phyloP scores from a whole-genome alignment of 495 filamentous ascomycete genomes.

The Penicillium arizonense region DNA sequence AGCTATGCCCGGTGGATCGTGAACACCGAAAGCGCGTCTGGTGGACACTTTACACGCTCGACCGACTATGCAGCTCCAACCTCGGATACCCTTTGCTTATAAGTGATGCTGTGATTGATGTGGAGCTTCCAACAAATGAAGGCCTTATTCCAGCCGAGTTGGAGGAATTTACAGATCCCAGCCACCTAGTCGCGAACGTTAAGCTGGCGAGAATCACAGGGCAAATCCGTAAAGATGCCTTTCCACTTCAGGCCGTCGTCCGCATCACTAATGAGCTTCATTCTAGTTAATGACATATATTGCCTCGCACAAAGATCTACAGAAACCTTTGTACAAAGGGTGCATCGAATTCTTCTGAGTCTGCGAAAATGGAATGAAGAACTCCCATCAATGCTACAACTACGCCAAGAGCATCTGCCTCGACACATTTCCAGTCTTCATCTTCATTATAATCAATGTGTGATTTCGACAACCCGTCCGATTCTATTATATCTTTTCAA shows the following conservation, averaged over 20 bases:
- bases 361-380: slow-evolving; percentile 21
- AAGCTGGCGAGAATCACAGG: slow-evolving; percentile 24
- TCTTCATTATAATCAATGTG: slow-evolving; percentile 27
- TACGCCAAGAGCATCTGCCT: slow-evolving; percentile 8
- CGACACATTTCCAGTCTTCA: slow-evolving; percentile 24
- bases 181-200: slow-evolving; percentile 20
- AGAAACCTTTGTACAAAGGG: slow-evolving; percentile 23
- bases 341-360: slow-evolving; percentile 23
- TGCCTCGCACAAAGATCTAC: slow-evolving; percentile 15
- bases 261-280: too few relatives aligned
- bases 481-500: slow-evolving; percentile 28
- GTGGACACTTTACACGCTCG: slow-evolving; percentile 27
- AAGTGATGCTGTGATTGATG: slow-evolving; percentile 22
- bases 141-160: slow-evolving; percentile 12
- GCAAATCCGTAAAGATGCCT: slow-evolving; percentile 9
- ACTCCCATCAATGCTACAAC: slow-evolving; percentile 15
- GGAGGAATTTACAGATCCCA: slow-evolving; percentile 24
- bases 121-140: slow-evolving; percentile 26
- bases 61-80: slow-evolving; percentile 23
- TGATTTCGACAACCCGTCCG: slow-evolving; percentile 25
- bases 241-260: too few relatives aligned
- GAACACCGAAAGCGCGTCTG: slow-evolving; percentile 25
- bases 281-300: slow-evolving; percentile 22
- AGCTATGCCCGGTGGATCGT: slow-evolving; percentile 17
- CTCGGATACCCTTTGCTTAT: slow-evolving; percentile 23